Conservation (phyloP, 163 green algal species). For the Chloroidium sp. region DNA sequence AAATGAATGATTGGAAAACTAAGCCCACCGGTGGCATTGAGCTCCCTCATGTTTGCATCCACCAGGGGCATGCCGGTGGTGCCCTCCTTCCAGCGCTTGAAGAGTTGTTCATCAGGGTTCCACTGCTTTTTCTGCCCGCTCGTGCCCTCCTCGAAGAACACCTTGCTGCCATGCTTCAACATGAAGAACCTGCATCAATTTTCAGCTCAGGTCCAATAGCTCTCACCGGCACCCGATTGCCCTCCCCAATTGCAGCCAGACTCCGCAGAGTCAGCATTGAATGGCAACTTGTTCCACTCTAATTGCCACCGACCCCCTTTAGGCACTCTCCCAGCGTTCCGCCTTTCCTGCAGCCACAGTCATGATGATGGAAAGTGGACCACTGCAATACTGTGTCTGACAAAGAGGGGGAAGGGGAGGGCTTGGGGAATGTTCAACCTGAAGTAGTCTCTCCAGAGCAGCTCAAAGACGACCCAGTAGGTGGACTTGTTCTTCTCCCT, state of each 20-base stretch:
- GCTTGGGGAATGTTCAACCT: constrained; percentile 21
- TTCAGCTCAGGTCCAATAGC: no score
- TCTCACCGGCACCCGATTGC: no score
- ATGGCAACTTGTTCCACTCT: no score
- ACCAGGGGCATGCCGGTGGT: constrained; percentile 83
- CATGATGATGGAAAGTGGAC: no score
- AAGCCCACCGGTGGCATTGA: constrained; percentile 61
- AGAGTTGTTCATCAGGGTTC: constrained; percentile 47
- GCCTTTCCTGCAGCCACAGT: background rate
- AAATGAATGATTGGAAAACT: background rate
- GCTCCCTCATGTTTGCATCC: constrained; percentile 96
- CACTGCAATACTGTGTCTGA: no score
- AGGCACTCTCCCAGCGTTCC: no score
- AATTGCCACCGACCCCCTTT: no score
- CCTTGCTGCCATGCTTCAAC: constrained; percentile 75
- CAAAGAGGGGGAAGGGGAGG: no score
- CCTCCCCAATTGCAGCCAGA: no score
- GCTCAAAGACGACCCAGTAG: constrained; percentile 81
- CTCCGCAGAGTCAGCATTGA: no score
- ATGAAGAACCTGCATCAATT: constrained; percentile 58
- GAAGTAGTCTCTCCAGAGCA: constrained; percentile 94
- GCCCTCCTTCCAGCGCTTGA: constrained; percentile 64
- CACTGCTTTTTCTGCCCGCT: constrained; percentile 40
- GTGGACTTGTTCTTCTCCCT: constrained; percentile 61
- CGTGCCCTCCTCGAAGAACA: constrained; percentile 67